A percentile compares a stretch with the other conserved stretches of the same genome.
phyloP scores from a whole-genome alignment of 495 filamentous ascomycete genomes.

The Parmelia sp. region DNA sequence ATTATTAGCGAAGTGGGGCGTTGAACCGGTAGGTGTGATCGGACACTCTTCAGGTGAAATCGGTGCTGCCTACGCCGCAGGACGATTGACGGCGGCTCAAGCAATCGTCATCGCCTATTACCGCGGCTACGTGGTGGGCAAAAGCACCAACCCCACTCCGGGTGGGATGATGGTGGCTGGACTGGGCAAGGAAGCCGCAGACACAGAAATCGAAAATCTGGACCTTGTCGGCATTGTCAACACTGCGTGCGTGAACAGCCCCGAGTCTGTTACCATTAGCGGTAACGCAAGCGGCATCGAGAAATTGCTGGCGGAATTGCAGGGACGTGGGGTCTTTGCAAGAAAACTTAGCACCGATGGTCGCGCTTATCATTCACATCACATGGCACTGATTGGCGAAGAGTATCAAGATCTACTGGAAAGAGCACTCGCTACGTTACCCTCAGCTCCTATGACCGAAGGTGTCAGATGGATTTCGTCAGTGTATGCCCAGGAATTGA shows the following conservation, averaged over 20 bases:
- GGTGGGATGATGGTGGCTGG: background rate
- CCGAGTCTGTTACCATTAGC: background rate
- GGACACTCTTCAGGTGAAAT: background rate
- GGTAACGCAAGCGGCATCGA: background rate
- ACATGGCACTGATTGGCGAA: constrained; percentile 41
- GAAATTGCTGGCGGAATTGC: background rate
- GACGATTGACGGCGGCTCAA: background rate
- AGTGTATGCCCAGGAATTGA: too few relatives aligned
- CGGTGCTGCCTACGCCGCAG: background rate
- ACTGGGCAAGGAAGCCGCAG: background rate
- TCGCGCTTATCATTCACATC: constrained; percentile 53
- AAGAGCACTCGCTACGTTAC: background rate
- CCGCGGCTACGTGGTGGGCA: background rate
- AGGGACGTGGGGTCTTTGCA: constrained; percentile 30
- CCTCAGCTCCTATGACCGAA: too few relatives aligned
- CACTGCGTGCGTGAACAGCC: background rate
- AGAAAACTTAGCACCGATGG: constrained; percentile 39
- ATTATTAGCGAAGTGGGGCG: background rate
- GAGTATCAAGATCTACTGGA: constrained; percentile 31
- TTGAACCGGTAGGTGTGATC: background rate
- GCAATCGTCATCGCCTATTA: background rate
- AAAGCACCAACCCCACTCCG: background rate
- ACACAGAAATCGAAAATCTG: background rate
- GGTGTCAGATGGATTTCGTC: too few relatives aligned
- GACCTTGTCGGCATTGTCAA: background rate